Base-by-base conservation (phyloP, 768 basidiomycete genomes). In the Agrocybe praecox region DNA sequence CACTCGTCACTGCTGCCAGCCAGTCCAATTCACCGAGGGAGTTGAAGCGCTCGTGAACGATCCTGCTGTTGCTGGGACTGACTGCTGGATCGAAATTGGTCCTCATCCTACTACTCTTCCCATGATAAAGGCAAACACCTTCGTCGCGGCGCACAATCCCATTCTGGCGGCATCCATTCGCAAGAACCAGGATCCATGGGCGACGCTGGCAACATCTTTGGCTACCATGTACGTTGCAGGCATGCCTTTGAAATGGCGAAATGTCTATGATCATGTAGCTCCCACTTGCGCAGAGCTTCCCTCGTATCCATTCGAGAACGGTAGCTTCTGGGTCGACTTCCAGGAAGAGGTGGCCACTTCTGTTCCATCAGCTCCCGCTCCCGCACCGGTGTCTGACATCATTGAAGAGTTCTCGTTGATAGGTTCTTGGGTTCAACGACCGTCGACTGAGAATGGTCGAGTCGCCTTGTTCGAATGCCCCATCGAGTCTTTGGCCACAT, bases 11-110 rank as follows among this genome's bases (percentile, higher is more conserved):
- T 87, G 86, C 62, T 71, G 67, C 5, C 73, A 80, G 57, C 85
- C 85, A 22, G 88, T 86, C 43, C 75, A 67, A 29, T 89, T 89
- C 61, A 72, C 78, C 15, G 72, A 74, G 22, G 82, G 82, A 12
- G 65, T 90, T 2, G 69, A 66, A n/a, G 68, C 77, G 0, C 73
- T 84, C 10, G 22, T 75, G 1, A 59, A 70, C 6, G 57, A 57
- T 23, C 67, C 14, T 67, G 65, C 23, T 49, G 62, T 40, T 55
- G 65, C 12, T 65, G 74, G 74, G 40, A 76, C 61, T n/a, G 36
- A 40, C 36, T 53, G 74, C 0, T 90, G 84, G 83, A 74, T 91
- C 7, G 89, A 91, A 67, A 77, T 90, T 43, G 84, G 89, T 1
- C 86, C 89, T 9, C 86, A 89, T 58, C 72, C 82, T 0, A 76